phyloP scores from a whole-genome alignment of 2,329 filamentous ascomycete species.

The Colletotrichum salicis region DNA sequence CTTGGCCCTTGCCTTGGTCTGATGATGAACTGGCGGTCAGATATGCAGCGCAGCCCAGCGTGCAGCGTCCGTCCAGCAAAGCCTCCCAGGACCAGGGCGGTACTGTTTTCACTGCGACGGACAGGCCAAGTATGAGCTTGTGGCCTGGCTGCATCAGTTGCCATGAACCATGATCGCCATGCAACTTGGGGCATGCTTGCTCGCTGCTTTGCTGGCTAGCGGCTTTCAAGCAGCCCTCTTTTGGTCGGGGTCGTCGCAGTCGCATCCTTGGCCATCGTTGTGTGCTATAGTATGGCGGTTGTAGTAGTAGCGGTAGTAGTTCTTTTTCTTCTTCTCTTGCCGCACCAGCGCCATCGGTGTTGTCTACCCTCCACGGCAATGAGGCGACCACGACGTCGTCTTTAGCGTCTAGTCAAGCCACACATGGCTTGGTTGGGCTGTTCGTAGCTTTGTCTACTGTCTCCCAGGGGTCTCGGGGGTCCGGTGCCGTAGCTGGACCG shows the following conservation, averaged over 20 bases:
- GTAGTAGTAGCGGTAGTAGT: background rate
- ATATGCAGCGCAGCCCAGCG: slow-evolving; percentile 44
- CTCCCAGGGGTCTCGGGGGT: slow-evolving; percentile 12
- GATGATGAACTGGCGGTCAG: slow-evolving; percentile 63
- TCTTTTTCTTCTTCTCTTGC: background rate
- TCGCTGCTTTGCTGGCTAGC: slow-evolving; percentile 34
- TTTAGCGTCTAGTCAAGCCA: slow-evolving; percentile 25
- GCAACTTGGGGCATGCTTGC: slow-evolving; percentile 34
- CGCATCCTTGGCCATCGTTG: background rate
- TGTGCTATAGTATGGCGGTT: background rate
- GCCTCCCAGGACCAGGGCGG: slow-evolving; percentile 40
- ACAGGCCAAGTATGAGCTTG: slow-evolving; percentile 38
- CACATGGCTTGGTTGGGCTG: slow-evolving; percentile 17
- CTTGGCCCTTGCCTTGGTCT: slow-evolving; percentile 33
- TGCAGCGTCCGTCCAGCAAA: slow-evolving; percentile 36
- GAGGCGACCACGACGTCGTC: slow-evolving; percentile 14
- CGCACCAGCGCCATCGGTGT: slow-evolving; percentile 23
- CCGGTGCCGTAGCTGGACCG: background rate
- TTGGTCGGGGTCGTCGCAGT: slow-evolving; percentile 11
- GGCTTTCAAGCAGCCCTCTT: slow-evolving; percentile 21
- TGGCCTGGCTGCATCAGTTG: slow-evolving; percentile 44
- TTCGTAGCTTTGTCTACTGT: slow-evolving; percentile 13
- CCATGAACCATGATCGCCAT: slow-evolving; percentile 54
- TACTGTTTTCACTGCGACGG: slow-evolving; percentile 42
- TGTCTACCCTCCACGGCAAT: slow-evolving; percentile 5